Base-by-base conservation (phyloP, 164 flowering plant species). In the Aristolochia californica region DNA sequence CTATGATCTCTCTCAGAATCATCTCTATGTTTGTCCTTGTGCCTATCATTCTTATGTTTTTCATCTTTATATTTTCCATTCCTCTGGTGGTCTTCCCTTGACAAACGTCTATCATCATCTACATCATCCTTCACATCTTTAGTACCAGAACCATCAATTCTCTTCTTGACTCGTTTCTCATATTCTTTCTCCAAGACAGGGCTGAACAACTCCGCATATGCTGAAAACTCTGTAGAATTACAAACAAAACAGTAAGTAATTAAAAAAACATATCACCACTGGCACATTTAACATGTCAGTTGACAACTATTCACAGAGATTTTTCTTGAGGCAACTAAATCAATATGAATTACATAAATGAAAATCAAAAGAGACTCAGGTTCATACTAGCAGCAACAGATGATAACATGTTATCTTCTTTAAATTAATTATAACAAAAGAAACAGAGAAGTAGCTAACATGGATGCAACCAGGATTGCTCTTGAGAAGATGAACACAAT, bases 171-270 rank as follows among this genome's bases (percentile, higher is more conserved):
- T 38, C 77, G 72, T 61, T 77, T 81, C 56, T 85, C 86, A 55
- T 69, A 66, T 26, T 84, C 91, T 61, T 74, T 79, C 68, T 83
- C 91, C n/a, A 75, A 53, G 22, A 70, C 83, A 43, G 69, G 72
- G 64, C 73, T 85, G 49, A 67, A 72, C 38, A 67, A 16, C 9
- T 75, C 81, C 43, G 81, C 78, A 25, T 66, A 71, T 43, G 68
- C 21, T 38, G 53, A 61, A 64, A 72, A 45, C 20, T 72, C 84
- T 81, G 70, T 17, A 56, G 48, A 34, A 34, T 34, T 34, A 52
- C 22, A 23, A 50, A 45, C 1, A 18, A n/a, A n/a, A n/a, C n/a
- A n/a, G n/a, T n/a, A n/a, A n/a, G n/a, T n/a, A 30, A 40, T 23
- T 21, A 4, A 43, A 57, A 21, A 57, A 43, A 34, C 1, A 5